phyloP scores from a whole-genome alignment of 1,139 yeast genomes.

The Yamadazyma siamensis region DNA sequence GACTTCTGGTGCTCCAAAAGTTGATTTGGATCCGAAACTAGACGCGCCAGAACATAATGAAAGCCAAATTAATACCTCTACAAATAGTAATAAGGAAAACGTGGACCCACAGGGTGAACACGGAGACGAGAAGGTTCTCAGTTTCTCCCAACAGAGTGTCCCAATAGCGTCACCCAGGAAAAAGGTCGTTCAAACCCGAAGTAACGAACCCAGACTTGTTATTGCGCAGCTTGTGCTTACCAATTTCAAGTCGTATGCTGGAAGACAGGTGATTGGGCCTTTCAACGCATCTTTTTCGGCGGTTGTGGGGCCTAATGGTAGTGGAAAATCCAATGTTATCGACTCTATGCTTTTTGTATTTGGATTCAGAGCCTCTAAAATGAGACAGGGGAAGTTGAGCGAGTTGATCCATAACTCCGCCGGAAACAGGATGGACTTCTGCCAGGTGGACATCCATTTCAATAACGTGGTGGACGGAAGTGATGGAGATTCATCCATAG shows the following conservation, averaged over 20 bases:
- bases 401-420: constrained; percentile 90
- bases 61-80: background rate
- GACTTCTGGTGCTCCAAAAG: background rate
- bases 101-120: background rate
- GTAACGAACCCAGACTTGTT: constrained; percentile 58
- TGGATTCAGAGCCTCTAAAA: constrained; percentile 93
- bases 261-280: constrained; percentile 91
- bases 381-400: constrained; percentile 92
- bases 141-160: constrained; percentile 11
- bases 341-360: constrained; percentile 94
- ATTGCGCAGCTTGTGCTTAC: constrained; percentile 70
- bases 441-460: constrained; percentile 94
- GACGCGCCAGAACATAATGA: background rate
- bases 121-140: constrained; percentile 1
- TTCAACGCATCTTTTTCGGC: constrained; percentile 93
- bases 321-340: constrained; percentile 96
- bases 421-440: constrained; percentile 58
- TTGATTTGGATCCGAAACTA: too few species aligned
- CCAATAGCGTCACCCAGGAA: constrained; percentile 11
- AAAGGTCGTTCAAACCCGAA: constrained; percentile 7
- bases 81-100: too few species aligned
- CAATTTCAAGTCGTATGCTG: constrained; percentile 95
- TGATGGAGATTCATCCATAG: constrained; percentile 32
- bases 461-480: constrained; percentile 68
- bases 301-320: constrained; percentile 98